Conservation (phyloP, 2,329 filamentous ascomycete genomes). For the Penicillium freii region DNA sequence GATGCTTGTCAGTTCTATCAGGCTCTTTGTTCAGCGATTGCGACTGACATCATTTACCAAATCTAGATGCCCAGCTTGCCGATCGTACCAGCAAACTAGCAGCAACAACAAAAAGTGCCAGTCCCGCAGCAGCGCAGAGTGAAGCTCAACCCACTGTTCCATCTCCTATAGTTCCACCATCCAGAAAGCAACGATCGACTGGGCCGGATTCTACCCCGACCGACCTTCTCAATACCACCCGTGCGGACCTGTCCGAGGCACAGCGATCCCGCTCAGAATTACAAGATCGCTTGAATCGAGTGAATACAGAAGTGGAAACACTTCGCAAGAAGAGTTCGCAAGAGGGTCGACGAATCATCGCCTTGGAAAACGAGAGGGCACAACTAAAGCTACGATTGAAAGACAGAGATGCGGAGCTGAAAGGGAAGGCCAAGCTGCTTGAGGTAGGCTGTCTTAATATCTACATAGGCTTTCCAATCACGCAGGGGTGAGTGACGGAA, state of each 20-base stretch:
- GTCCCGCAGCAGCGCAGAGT: constrained; percentile 23
- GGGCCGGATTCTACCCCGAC: constrained; percentile 31
- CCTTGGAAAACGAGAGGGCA: constrained; percentile 62
- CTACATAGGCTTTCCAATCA: neutral
- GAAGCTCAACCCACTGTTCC: constrained; percentile 27
- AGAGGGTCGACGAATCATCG: constrained; percentile 61
- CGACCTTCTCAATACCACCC: constrained; percentile 38
- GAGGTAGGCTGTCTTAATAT: constrained; percentile 54
- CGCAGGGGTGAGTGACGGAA: neutral
- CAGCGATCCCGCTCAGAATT: constrained; percentile 70
- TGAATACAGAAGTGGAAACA: constrained; percentile 63
- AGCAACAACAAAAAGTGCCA: constrained; percentile 30
- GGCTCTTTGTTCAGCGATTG: constrained; percentile 7
- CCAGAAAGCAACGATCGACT: constrained; percentile 26
- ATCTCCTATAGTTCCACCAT: constrained; percentile 30
- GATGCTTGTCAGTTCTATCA: constrained; percentile 63
- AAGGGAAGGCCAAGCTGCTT: constrained; percentile 77
- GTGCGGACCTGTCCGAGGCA: constrained; percentile 71
- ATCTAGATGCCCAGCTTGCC: constrained; percentile 61
- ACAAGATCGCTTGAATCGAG: constrained; percentile 60
- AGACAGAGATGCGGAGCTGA: constrained; percentile 82
- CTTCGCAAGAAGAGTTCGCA: constrained; percentile 59
- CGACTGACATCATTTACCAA: constrained; percentile 24
- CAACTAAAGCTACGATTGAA: constrained; percentile 64
- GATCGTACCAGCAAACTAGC: constrained; percentile 61